Base-by-base conservation (phyloP, 2,329 filamentous ascomycete genomes). In the Fusarium sarcochroum region DNA sequence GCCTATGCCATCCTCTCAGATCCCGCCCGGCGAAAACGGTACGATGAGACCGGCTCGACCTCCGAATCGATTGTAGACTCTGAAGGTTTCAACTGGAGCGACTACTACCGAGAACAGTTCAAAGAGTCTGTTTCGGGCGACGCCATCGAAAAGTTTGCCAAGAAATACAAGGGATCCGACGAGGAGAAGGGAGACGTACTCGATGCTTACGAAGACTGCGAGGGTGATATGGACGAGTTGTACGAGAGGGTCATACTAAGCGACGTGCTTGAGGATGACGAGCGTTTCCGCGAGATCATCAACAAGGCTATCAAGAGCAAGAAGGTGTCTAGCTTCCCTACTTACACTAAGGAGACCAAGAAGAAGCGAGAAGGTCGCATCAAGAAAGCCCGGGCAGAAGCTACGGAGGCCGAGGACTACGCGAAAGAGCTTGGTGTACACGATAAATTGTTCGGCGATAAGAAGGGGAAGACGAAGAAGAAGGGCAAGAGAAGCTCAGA, bases 1-100 rank as follows among this genome's bases (percentile, higher is more conserved):
- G 95, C 96, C 52, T 97, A 98, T 76, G 95, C 94, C 34, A 88
- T 99, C 49, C 91, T 99, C 35, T 97, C 93, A 32, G 93, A 98
- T 72, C 85, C 91, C 21, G 85, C 86, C 20, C 89, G 96, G 53
- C 92, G 96, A 71, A 89, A 90, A 72, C 92, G 93, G 61, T 99
- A 97, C 82, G 95, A 99, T 77, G 85, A 87, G 53, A 98, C 95
- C 0, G 96, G 96, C 55, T 96, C 91, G 57, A 98, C 94, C 1
- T 89, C 92, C 13, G 94, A 98, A 76, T 90, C 89, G 10, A 87
- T 97, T 21, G 86, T 91, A 32, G 91, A 93, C 76, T 86, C 88
- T 6, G 90, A 93, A 61, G 92, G 91, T 54, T 99, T 98, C 82
- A 88, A 93, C 83, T 99, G 96, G 96, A 85, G 88, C 54, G 90